phyloP scores from a whole-genome alignment of 2,329 filamentous ascomycete species.

The Fusarium sp. region DNA sequence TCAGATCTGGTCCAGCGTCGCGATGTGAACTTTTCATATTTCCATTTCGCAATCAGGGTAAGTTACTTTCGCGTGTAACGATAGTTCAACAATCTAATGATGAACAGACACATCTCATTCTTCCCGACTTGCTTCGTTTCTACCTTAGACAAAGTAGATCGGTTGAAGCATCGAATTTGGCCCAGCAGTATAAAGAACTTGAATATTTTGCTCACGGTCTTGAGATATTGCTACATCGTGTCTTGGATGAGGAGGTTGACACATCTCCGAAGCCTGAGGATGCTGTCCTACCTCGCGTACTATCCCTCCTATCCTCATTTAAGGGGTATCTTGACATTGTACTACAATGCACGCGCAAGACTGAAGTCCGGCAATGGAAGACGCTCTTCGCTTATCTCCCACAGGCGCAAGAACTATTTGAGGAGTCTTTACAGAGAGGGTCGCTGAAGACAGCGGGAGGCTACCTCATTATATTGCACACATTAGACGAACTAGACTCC shows the following conservation, averaged over 20 bases:
- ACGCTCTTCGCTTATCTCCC: conserved; percentile 93
- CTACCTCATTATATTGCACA: conserved; percentile 94
- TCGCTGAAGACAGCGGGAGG: conserved; percentile 94
- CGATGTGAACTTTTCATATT: conserved; percentile 89
- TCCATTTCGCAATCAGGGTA: conserved; percentile 88
- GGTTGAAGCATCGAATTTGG: conserved; percentile 81
- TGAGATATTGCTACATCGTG: conserved; percentile 90
- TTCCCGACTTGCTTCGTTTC: conserved; percentile 85
- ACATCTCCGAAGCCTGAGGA: conserved; percentile 68
- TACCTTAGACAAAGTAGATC: conserved; percentile 79
- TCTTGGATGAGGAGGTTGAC: conserved; percentile 94
- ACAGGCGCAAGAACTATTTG: conserved; percentile 89
- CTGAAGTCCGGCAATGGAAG: conserved; percentile 92
- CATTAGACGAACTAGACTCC: conserved; percentile 73
- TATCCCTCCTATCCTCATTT: conserved; percentile 74
- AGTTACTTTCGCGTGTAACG: conserved; percentile 46
- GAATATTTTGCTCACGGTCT: conserved; percentile 94
- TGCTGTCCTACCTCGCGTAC: conserved; percentile 69
- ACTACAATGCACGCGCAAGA: conserved; percentile 96
- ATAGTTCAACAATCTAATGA: conserved; percentile 9
- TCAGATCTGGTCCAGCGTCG: conserved; percentile 92
- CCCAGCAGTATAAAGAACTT: conserved; percentile 84
- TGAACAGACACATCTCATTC: conserved; percentile 84
- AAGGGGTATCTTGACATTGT: conserved; percentile 93
- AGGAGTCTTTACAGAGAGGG: conserved; percentile 85